Conservation (phyloP, 768 basidiomycete genomes). For the Boletus fagicola region DNA sequence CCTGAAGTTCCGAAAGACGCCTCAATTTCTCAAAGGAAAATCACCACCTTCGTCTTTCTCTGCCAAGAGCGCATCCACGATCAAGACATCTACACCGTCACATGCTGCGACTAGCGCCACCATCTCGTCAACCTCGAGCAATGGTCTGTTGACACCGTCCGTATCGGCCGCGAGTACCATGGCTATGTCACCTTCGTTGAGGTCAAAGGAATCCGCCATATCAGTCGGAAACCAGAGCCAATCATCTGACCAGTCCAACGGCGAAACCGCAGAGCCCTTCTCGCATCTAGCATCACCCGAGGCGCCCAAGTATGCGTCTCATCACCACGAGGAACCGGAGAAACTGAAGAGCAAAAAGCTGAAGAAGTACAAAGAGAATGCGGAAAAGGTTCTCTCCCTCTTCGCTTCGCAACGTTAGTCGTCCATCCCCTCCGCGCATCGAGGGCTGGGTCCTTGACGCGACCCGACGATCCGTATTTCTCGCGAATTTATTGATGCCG, state of each 20-base stretch:
- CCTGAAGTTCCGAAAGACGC: conserved; percentile 69
- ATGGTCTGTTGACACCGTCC: conserved; percentile 61
- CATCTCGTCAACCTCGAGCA: conserved; percentile 39
- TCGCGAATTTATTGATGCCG: conserved; percentile 17
- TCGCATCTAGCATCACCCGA: conserved; percentile 30
- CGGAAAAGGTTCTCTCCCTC: conserved; percentile 80
- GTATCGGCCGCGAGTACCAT: conserved; percentile 49
- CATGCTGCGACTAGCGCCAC: conserved; percentile 39
- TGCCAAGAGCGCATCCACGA: conserved; percentile 28
- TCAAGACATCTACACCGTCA: conserved; percentile 43
- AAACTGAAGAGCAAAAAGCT: conserved; percentile 71
- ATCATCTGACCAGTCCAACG: conserved; percentile 72
- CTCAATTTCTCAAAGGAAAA: conserved; percentile 72
- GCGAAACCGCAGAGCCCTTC: conserved; percentile 36
- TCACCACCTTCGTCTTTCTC: conserved; percentile 50
- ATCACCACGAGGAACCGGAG: conserved; percentile 45
- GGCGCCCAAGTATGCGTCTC: conserved; percentile 30
- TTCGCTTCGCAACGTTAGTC: conserved; percentile 70
- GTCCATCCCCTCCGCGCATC: conserved; percentile 13
- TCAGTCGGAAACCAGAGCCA: conserved; percentile 71
- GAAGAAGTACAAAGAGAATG: conserved; percentile 85
- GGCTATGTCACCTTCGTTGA: conserved; percentile 63
- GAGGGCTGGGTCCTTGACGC: conserved; percentile 28
- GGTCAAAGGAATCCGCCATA: conserved; percentile 74
- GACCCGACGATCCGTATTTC: conserved; percentile 14